These are phyloP conservation scores for Exophiala xenobiotica DNA, from an alignment of 2,329 filamentous ascomycete genomes.

Conservation along the genomic window DNA sequence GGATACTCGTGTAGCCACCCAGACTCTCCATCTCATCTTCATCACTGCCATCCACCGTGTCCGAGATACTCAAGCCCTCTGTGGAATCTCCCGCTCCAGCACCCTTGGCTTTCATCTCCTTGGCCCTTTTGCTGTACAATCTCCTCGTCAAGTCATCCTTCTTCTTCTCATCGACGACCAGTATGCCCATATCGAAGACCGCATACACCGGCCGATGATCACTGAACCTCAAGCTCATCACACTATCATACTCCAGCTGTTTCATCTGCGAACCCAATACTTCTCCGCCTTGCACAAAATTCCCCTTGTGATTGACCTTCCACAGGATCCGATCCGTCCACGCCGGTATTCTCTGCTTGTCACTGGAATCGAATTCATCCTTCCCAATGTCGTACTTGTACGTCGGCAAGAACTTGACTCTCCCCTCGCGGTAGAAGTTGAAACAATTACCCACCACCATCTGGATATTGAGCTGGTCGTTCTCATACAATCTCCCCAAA, in stretches of 20 bases:
- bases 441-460: slow-evolving; percentile 93
- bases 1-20: slow-evolving; percentile 77
- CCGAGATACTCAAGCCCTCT: slow-evolving; percentile 54
- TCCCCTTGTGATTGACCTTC: slow-evolving; percentile 47
- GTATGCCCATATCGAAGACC: slow-evolving; percentile 80
- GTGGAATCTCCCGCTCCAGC: slow-evolving; percentile 53
- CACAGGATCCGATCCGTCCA: slow-evolving; percentile 95
- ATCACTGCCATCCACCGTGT: slow-evolving; percentile 38
- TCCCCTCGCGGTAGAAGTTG: slow-evolving; percentile 85
- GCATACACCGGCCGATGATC: slow-evolving; percentile 96
- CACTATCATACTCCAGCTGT: slow-evolving; percentile 78
- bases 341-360: slow-evolving; percentile 87
- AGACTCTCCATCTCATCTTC: slow-evolving; percentile 67
- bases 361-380: slow-evolving; percentile 89
- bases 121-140: slow-evolving; percentile 64
- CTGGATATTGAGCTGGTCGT: slow-evolving; percentile 75
- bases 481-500: slow-evolving; percentile 32
- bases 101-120: slow-evolving; percentile 60
- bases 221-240: slow-evolving; percentile 82
- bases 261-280: slow-evolving; percentile 68
- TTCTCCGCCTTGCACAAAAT: slow-evolving; percentile 18
- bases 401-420: slow-evolving; percentile 84
- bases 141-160: slow-evolving; percentile 71
- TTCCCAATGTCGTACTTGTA: slow-evolving; percentile 93
- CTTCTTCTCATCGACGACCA: slow-evolving; percentile 70